phyloP scores from a whole-genome alignment of 2,329 filamentous ascomycete genomes.

The Calonectria pteridis region DNA sequence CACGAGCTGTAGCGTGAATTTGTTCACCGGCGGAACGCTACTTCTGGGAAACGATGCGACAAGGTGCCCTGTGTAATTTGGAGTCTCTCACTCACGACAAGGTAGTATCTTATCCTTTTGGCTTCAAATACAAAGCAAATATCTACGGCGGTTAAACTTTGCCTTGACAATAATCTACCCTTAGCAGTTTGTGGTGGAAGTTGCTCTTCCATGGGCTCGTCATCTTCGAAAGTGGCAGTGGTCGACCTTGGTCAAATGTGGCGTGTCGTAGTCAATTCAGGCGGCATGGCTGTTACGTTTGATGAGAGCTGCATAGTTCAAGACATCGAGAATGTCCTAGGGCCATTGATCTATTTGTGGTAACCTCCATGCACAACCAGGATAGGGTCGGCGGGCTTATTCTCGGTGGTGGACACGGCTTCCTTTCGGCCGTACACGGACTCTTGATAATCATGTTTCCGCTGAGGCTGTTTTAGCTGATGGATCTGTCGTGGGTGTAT shows the following conservation, averaged over 20 bases:
- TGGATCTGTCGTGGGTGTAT: conserved; percentile 52
- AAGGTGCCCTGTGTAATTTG: not conserved
- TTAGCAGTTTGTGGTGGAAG: not conserved
- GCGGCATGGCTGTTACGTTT: conserved; percentile 55
- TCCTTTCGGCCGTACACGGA: conserved; percentile 66
- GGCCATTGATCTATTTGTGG: conserved; percentile 64
- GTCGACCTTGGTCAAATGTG: not conserved
- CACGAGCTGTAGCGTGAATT: not conserved
- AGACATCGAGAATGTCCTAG: conserved; percentile 65
- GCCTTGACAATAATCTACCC: not conserved
- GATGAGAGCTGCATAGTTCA: conserved; percentile 66
- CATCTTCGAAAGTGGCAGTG: not conserved
- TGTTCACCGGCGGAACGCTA: not conserved
- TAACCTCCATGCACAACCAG: conserved; percentile 72
- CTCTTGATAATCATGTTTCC: conserved; percentile 59
- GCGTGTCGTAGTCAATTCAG: not conserved
- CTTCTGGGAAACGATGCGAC: not conserved
- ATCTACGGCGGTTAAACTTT: not conserved
- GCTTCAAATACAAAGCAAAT: not conserved
- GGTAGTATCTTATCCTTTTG: not conserved
- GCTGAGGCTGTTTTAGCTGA: conserved; percentile 55
- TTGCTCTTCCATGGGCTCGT: not conserved
- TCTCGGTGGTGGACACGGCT: conserved; percentile 70
- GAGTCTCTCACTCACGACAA: not conserved
- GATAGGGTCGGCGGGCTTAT: conserved; percentile 71